These are phyloP conservation scores for Claviceps africana DNA, from an alignment of 2,329 filamentous ascomycete species.

Conservation along the genomic window DNA sequence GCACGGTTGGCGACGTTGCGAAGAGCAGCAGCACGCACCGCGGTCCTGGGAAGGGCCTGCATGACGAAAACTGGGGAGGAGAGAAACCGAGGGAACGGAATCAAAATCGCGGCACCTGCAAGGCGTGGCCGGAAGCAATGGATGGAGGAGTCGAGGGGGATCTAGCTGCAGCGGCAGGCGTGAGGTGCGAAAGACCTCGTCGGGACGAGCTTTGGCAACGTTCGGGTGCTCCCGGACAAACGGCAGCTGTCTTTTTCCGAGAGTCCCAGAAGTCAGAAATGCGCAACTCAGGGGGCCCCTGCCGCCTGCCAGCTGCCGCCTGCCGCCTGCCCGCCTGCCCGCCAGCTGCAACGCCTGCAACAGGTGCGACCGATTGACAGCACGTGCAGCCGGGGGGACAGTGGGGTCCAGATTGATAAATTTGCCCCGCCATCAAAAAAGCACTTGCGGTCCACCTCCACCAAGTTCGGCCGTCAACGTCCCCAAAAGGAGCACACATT, in stretches of 20 bases:
- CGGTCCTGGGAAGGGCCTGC: constrained; percentile 67
- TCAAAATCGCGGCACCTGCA: constrained; percentile 8
- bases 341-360: no score
- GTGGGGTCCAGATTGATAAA: not conserved
- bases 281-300: not conserved
- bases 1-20: constrained; percentile 49
- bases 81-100: constrained; percentile 2
- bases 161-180: constrained; percentile 10
- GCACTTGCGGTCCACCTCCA: not conserved
- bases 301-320: no score
- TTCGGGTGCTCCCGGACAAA: constrained; percentile 11
- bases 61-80: constrained; percentile 37
- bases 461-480: not conserved
- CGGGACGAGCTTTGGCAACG: constrained; percentile 3
- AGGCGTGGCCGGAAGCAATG: constrained; percentile 10
- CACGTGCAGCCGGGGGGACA: no score
- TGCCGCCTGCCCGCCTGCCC: no score
- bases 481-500: not conserved
- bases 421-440: constrained; percentile 3
- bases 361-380: no score
- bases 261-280: constrained; percentile 3
- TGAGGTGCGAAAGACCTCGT: constrained; percentile 8
- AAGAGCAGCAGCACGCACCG: constrained; percentile 55
- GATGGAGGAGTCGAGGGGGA: constrained; percentile 9
- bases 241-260: constrained; percentile 14